These are phyloP conservation scores for Boletus mariae DNA, from an alignment of 1,284 basidiomycete species.

Conservation along the genomic window DNA sequence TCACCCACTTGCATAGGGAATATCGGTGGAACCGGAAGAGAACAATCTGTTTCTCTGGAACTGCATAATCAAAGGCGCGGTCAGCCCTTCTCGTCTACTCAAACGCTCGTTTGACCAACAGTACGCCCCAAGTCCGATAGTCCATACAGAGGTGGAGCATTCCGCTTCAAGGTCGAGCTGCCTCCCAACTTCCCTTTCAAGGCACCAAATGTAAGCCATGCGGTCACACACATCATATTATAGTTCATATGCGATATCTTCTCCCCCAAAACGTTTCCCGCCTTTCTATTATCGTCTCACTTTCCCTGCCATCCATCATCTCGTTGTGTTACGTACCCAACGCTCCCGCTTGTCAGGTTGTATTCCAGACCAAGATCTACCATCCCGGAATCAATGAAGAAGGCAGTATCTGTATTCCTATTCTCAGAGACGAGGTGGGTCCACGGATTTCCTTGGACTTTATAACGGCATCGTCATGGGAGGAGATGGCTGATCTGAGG, in stretches of 20 bases:
- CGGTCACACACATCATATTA: constrained; percentile 1
- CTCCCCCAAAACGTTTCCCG: constrained; percentile 28
- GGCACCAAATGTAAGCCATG: constrained; percentile 63
- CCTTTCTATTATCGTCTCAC: constrained; percentile 2
- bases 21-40: constrained; percentile 64
- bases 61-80: constrained; percentile 72
- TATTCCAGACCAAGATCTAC: constrained; percentile 85
- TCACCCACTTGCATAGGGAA: constrained; percentile 40
- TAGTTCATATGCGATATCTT: constrained; percentile 5
- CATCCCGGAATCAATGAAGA: constrained; percentile 93
- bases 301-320: neutral
- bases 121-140: constrained; percentile 54
- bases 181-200: constrained; percentile 88
- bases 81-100: constrained; percentile 38
- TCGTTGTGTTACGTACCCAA: constrained; percentile 25
- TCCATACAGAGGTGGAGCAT: constrained; percentile 84
- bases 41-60: constrained; percentile 78
- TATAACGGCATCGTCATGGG: neutral
- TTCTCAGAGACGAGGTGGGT: constrained; percentile 78
- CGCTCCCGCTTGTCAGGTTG: constrained; percentile 51
- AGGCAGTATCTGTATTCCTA: constrained; percentile 77
- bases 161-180: constrained; percentile 69
- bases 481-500: constrained; percentile 1
- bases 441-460: constrained; percentile 6
- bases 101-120: constrained; percentile 4